Evolutionary conservation across 2,329 filamentous ascomycete species (phyloP).

Genomic region (Hyphodiscus sp.): DNA sequence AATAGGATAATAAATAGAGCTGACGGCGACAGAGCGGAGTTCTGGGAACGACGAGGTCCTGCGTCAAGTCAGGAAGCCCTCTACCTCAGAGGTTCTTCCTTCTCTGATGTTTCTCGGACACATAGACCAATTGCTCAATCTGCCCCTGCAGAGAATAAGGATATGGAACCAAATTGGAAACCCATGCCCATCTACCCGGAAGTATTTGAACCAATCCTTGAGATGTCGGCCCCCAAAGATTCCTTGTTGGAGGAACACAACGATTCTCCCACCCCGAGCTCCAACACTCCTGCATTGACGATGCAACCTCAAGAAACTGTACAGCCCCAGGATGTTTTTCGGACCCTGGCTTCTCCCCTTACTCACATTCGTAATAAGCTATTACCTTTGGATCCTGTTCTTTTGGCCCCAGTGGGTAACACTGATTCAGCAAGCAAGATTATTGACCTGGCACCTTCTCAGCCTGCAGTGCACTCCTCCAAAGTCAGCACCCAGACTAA

Average conservation of each 20-base stretch:
- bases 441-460: constrained; percentile 7
- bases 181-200: constrained; percentile 15
- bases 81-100: background rate
- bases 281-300: constrained; percentile 4
- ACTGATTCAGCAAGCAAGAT: constrained; percentile 7
- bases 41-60: constrained; percentile 11
- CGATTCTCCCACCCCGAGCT: constrained; percentile 5
- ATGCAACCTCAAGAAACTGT: constrained; percentile 17
- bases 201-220: constrained; percentile 13
- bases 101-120: constrained; percentile 4
- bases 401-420: constrained; percentile 17
- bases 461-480: background rate
- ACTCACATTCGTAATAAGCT: constrained; percentile 8
- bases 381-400: constrained; percentile 13
- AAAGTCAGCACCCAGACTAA: constrained; percentile 16
- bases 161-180: constrained; percentile 9
- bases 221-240: constrained; percentile 12
- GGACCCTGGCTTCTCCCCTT: constrained; percentile 4
- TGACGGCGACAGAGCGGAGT: constrained; percentile 17
- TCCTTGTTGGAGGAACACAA: constrained; percentile 8
- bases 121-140: background rate
- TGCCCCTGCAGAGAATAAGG: background rate
- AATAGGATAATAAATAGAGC: constrained; percentile 1
- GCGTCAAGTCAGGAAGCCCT: constrained; percentile 10
- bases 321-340: constrained; percentile 21